Evolutionary conservation across 2,329 filamentous ascomycete genomes (phyloP), one percentile per base, ranked within the genome.

Genomic region (Nigrospora osmanthi): DNA sequence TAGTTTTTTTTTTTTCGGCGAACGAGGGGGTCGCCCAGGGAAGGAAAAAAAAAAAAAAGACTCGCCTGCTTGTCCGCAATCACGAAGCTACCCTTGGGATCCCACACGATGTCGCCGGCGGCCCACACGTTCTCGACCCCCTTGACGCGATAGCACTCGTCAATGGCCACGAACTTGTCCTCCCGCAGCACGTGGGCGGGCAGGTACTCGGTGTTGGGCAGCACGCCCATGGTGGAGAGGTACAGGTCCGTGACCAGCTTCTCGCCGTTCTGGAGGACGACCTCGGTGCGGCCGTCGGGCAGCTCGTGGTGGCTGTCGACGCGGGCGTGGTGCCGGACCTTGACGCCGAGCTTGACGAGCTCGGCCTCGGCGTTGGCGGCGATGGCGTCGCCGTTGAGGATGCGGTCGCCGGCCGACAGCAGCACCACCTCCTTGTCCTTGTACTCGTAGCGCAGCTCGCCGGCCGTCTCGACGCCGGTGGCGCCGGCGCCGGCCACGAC

Each of bases 401-500:
- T 50, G 43, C 64, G 59, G 14, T 62, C 54, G 40, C 59, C 64
- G 3, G 62, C 64, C 3, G 64, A 65, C 6, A 80, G 61, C 28
- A 80, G 67, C 4, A 75, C 49, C 32, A 80, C 65, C 47, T 70
- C 65, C 51, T 76, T 75, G 19, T 66, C 61, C 50, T 68, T 69
- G 49, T 67, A 80, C 51, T 71, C 72, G 58, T 65, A 71, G 40
- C 65, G 69, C 23, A 81, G 67, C 64, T 81, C 78, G 35, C 69
- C 75, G 2, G 73, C 72, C 5, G 69, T 58, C 61, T 81, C 78
- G 44, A 77, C 67, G 44, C 78, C 78, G 2, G 78, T 81, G 39
- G 71, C 52, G 35, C 78, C 78, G 1, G 69, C 76, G 41, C 78
- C 78, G 4, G 68, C 77, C n/a, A 81, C 62, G 46, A 80, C 67